phyloP scores from a whole-genome alignment of 805 yeast genomes.

The Diddensiella caesifluorescens region DNA sequence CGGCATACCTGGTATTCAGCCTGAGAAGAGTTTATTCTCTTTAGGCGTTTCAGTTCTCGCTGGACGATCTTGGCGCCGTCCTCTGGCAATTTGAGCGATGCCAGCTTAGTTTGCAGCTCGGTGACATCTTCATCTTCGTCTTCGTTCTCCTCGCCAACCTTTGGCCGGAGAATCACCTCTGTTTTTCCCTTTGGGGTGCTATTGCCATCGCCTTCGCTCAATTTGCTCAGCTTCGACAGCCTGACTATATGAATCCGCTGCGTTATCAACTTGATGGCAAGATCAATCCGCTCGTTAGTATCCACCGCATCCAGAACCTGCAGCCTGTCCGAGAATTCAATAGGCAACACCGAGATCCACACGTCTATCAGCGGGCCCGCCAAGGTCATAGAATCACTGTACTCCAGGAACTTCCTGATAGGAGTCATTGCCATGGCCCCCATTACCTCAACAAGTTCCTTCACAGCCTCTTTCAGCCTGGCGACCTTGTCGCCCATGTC shows the following conservation, averaged over 20 bases:
- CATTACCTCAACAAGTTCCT: neutral
- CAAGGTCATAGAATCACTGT: constrained; percentile 6
- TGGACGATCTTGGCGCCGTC: constrained; percentile 35
- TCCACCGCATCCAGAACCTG: constrained; percentile 26
- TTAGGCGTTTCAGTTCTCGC: constrained; percentile 35
- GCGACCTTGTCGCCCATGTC: constrained; percentile 3
- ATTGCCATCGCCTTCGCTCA: constrained; percentile 9
- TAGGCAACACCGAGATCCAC: constrained; percentile 33
- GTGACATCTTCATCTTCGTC: constrained; percentile 35
- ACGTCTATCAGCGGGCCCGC: constrained; percentile 33
- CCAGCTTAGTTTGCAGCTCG: constrained; percentile 28
- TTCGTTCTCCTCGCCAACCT: constrained; percentile 15
- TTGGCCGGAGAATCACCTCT: constrained; percentile 21
- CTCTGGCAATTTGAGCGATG: constrained; percentile 23
- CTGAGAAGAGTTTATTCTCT: constrained; percentile 37
- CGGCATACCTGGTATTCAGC: constrained; percentile 40
- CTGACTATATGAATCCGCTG: constrained; percentile 11
- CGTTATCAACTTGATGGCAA: constrained; percentile 21
- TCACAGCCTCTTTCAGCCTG: constrained; percentile 1
- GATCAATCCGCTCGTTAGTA: constrained; percentile 25
- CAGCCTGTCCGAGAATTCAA: constrained; percentile 28
- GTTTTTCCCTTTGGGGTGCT: constrained; percentile 24
- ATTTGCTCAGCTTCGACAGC: constrained; percentile 11
- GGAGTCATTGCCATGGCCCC: constrained; percentile 2
- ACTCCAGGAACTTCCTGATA: neutral